Conservation (phyloP, 2,329 filamentous ascomycete genomes). For the Passalora sequoiae region DNA sequence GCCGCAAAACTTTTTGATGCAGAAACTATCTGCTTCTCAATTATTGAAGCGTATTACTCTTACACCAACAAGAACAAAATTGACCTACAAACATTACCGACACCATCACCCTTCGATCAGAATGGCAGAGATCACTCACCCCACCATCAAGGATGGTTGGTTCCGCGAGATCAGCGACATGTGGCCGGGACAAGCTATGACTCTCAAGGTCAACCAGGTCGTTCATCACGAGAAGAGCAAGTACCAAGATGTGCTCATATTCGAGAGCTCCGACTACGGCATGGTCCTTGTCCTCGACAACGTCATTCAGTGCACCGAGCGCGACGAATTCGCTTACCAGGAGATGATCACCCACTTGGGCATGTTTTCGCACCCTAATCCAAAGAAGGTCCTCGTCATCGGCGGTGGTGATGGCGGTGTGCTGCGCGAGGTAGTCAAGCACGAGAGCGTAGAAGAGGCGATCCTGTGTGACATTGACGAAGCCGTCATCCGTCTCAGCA, state of each 20-base stretch:
- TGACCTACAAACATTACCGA: no score
- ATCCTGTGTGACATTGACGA: conserved; percentile 98
- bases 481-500: conserved; percentile 96
- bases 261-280: conserved; percentile 95
- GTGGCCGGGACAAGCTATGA: conserved; percentile 99
- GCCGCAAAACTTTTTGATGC: no score
- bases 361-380: conserved; percentile 97
- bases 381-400: conserved; percentile 97
- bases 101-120: conserved; percentile 16
- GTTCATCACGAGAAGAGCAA: conserved; percentile 98
- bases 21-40: no score
- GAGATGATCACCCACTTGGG: conserved; percentile 99
- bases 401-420: conserved; percentile 97
- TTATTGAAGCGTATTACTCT: no score
- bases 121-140: conserved; percentile 68
- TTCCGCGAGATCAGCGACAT: conserved; percentile 98
- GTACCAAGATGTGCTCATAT: conserved; percentile 98
- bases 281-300: conserved; percentile 96
- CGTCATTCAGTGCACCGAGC: conserved; percentile 97
- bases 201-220: conserved; percentile 93
- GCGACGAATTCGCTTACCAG: conserved; percentile 95
- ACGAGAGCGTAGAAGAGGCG: conserved; percentile 92
- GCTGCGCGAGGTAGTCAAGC: conserved; percentile 97
- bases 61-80: no score
- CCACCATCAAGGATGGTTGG: conserved; percentile 94